Evolutionary conservation across 1,284 basidiomycete genomes (phyloP).

Genomic region (Cryptococcus sp.): DNA sequence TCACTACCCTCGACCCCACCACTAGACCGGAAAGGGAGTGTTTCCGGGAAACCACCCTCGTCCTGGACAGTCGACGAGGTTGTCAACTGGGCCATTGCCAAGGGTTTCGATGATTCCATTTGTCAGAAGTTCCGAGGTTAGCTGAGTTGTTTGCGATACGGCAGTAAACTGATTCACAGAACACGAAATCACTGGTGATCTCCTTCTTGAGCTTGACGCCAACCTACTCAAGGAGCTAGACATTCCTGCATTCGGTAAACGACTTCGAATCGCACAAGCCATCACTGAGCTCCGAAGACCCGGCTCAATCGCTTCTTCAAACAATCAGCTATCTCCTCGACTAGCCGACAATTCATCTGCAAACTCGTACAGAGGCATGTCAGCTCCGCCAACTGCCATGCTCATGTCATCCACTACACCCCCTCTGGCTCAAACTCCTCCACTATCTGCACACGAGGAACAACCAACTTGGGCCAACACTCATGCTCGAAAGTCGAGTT

Average conservation of each 20-base stretch:
- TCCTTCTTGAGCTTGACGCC: slow-evolving; percentile 88
- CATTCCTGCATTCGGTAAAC: slow-evolving; percentile 89
- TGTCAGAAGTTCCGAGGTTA: slow-evolving; percentile 78
- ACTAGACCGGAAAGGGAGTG: slow-evolving; percentile 7
- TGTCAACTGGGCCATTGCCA: slow-evolving; percentile 76
- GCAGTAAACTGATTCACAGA: slow-evolving; percentile 55
- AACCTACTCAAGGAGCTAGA: slow-evolving; percentile 95
- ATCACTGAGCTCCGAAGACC: slow-evolving; percentile 81
- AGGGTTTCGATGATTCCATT: slow-evolving; percentile 78
- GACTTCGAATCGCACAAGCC: slow-evolving; percentile 88
- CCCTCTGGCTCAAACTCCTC: slow-evolving; percentile 15
- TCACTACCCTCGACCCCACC: slow-evolving; percentile 23
- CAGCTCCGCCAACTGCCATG: slow-evolving; percentile 18
- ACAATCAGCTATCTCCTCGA: slow-evolving; percentile 39
- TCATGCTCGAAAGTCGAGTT: slow-evolving; percentile 36
- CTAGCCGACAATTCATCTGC: slow-evolving; percentile 8
- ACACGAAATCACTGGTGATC: slow-evolving; percentile 97
- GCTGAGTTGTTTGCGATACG: slow-evolving; percentile 25
- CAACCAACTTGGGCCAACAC: slow-evolving; percentile 16
- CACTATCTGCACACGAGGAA: slow-evolving; percentile 15
- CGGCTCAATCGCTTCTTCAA: slow-evolving; percentile 51
- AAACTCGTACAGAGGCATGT: slow-evolving; percentile 20
- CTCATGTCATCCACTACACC: slow-evolving; percentile 17
- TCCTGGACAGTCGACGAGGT: slow-evolving; percentile 84
- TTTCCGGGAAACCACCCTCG: slow-evolving; percentile 9